These are phyloP conservation scores for Hypoxylon perforatum DNA, from an alignment of 495 filamentous ascomycete species.

Conservation along the genomic window DNA sequence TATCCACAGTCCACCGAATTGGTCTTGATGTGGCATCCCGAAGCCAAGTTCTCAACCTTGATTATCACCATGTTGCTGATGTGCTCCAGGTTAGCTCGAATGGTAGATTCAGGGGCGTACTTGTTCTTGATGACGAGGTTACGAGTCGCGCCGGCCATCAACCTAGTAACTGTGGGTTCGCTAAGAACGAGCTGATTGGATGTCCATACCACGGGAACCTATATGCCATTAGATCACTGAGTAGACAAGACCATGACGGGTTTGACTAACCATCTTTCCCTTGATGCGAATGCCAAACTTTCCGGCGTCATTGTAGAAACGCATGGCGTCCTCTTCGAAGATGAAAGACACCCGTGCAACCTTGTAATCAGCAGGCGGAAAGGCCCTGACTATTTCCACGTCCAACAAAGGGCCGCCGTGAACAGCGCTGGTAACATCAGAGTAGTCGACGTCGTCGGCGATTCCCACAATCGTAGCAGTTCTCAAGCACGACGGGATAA, in stretches of 20 bases:
- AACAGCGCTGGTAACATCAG: constrained; percentile 72
- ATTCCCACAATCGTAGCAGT: constrained; percentile 73
- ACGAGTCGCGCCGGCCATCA: constrained; percentile 74
- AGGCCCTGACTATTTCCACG: constrained; percentile 69
- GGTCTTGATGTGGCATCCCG: constrained; percentile 72
- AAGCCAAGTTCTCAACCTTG: constrained; percentile 67
- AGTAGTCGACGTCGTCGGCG: constrained; percentile 70
- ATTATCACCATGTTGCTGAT: constrained; percentile 83
- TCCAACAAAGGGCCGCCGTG: constrained; percentile 78
- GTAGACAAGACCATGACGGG: not conserved
- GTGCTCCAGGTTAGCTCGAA: constrained; percentile 82
- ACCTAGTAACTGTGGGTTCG: not conserved
- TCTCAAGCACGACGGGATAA: constrained; percentile 65
- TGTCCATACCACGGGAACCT: constrained; percentile 32
- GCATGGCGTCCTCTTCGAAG: constrained; percentile 67
- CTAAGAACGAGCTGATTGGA: not conserved
- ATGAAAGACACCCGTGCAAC: constrained; percentile 78
- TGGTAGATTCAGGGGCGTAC: constrained; percentile 64
- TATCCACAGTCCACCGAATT: constrained; percentile 84
- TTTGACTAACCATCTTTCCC: constrained; percentile 69
- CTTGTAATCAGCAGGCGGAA: too few species aligned
- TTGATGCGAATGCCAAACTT: constrained; percentile 76
- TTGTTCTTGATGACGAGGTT: constrained; percentile 75
- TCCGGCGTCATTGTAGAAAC: constrained; percentile 73
- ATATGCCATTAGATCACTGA: constrained; percentile 9